These are phyloP conservation scores for Kockiozyma suomiensis DNA, from an alignment of 805 yeast genomes.

Conservation along the genomic window DNA sequence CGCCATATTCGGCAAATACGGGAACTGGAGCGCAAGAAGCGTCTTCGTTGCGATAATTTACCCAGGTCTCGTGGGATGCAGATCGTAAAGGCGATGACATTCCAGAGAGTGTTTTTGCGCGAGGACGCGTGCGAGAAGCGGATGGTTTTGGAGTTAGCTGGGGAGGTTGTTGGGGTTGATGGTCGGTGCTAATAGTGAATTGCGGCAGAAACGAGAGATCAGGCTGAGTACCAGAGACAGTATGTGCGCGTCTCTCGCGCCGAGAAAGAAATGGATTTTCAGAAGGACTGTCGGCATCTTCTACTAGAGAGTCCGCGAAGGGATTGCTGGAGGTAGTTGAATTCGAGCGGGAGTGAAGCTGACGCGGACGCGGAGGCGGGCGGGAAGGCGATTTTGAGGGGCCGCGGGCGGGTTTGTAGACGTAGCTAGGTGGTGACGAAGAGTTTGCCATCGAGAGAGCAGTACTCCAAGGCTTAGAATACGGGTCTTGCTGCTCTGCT, in stretches of 20 bases:
- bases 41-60: conserved; percentile 1
- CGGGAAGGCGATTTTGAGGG: conserved; percentile 5
- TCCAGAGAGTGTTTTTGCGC: conserved; percentile 8
- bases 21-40: background rate
- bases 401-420: conserved; percentile 1
- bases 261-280: conserved; percentile 14
- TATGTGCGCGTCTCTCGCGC: conserved; percentile 14
- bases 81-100: conserved; percentile 10
- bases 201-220: background rate
- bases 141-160: conserved; percentile 12
- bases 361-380: conserved; percentile 2
- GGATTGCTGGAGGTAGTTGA: background rate
- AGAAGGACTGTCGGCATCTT: conserved; percentile 1
- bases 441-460: background rate
- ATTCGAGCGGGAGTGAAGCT: background rate
- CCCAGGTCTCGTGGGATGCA: background rate
- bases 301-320: conserved; percentile 3
- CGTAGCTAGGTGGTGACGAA: conserved; percentile 12
- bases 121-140: conserved; percentile 3
- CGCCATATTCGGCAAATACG: background rate
- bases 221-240: conserved; percentile 10
- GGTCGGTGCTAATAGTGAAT: background rate
- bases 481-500: background rate
- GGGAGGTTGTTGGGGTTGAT: background rate
- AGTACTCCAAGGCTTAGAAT: background rate